Evolutionary conservation across 2,329 filamentous ascomycete species (phyloP), one percentile per base, ranked within the genome.

Genomic region (Monosporascus sp.): DNA sequence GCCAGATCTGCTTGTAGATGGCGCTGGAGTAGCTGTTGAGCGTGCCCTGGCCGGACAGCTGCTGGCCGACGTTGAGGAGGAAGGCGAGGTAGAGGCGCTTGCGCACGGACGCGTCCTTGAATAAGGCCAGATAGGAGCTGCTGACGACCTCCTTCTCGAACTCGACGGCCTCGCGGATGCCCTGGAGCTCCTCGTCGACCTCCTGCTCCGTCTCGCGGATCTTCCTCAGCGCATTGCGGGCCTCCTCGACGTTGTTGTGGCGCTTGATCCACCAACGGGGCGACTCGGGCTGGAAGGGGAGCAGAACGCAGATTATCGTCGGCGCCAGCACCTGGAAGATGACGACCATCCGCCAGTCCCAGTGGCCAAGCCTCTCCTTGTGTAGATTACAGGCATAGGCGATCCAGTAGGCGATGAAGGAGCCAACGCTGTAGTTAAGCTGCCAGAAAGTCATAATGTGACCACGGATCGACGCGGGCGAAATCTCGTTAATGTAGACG

Each of bases 291-390:
- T 87, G 80, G 65, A 84, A 86, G 41, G 84, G 85, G 16, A 89
- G 73, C 37, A 85, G 76, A 4, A 70, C 59, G 22, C 88, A 71
- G 66, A 90, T 85, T 54, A 88, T 62, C 49, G 78, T 59, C 1
- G 86, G 86, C 24, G 88, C 77, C n/a, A 90, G 68, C 48, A 88
- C 75, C 70, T 90, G 86, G 75, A 89, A 88, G 57, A 90, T 83
- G 57, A 88, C 81, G 16, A 89, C 83, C 74, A 88, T 81, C 62
- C 80, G 82, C 86, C 86, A 89, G 69, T 88, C 85, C 86, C 86
- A 88, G 60, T 90, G 75, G 40, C 86, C 86, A 5, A 88, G 77
- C 43, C 61, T 72, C 43, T 71, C 61, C 44, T 74, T 72, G 68
- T 87, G 72, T 63, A 82, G 75, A 37, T 77, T 76, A 65, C 82